Base-by-base conservation (phyloP, 2,329 filamentous ascomycete genomes). In the Sporothrix brunneoviolacea region DNA sequence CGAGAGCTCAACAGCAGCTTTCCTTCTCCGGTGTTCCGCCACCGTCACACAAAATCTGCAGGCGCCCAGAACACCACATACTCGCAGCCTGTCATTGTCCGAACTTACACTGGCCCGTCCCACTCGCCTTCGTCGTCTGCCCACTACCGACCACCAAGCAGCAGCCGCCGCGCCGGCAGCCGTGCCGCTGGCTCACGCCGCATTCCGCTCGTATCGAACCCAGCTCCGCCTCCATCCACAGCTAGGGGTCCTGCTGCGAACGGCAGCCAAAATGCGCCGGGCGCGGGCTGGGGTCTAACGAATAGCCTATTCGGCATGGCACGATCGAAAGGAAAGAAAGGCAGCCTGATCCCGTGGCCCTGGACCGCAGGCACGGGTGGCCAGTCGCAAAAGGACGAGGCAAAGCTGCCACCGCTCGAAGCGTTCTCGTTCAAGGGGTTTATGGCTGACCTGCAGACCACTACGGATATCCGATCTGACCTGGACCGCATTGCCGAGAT, bases 401-500 rank as follows among this genome's bases (percentile, higher is more conserved):
- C 73, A 13, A 76, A 74, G 58, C 69, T 84, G 12, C 81, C 81
- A 0, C 78, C 80, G 0, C 64, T 83, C 15, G 79, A 83, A 55
- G 80, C 79, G 12, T 84, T 83, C 57, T 79, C 73, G 48, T 83
- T 83, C 68, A 82, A 80, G 61, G 78, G 75, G 55, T 82, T 84
- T 59, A 75, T 84, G 53, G 66, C 67, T 1, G 67, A 70, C 24
- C 38, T 58, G 44, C 67, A 68, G 45, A 61, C 59, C 4, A 65
- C 65, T 6, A 66, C 65, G 43, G 71, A 76, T 52, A 78, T 83
- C 53, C 71, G 71, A 46, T 70, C 79, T 12, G 79, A 83, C 58
- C 66, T 84, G 44, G 80, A 84, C 54, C 74, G 79, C 36, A 84
- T 84, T 58, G 81, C 81, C 10, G 80, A 84, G 62, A 84, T 84